Conservation (phyloP, 1,284 basidiomycete species). For the Hymenochaete sp. region DNA sequence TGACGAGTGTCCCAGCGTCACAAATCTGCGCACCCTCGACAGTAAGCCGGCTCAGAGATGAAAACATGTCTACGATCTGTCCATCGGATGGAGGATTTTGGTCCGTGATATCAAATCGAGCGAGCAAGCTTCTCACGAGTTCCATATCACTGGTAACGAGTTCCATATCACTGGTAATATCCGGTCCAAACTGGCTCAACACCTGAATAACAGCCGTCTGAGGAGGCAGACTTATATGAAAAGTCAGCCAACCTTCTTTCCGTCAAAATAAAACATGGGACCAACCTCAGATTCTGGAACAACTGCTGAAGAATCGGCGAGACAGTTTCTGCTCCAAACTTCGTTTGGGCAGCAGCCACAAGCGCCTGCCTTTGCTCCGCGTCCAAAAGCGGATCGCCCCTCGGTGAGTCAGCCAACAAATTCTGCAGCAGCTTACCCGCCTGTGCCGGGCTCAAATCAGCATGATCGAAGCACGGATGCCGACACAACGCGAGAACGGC, state of each 20-base stretch:
- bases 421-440: constrained; percentile 73
- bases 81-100: constrained; percentile 57
- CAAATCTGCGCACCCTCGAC: constrained; percentile 62
- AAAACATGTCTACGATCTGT: constrained; percentile 62
- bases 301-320: constrained; percentile 43
- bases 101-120: constrained; percentile 65
- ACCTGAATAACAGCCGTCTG: constrained; percentile 63
- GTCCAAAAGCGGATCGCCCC: constrained; percentile 62
- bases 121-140: constrained; percentile 55
- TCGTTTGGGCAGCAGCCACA: constrained; percentile 62
- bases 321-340: constrained; percentile 56
- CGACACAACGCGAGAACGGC: constrained; percentile 65
- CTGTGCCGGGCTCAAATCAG: constrained; percentile 66
- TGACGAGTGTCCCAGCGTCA: constrained; percentile 71
- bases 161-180: constrained; percentile 66
- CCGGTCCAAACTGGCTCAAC: constrained; percentile 65
- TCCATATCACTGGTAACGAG: constrained; percentile 65
- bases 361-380: constrained; percentile 61
- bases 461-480: constrained; percentile 70
- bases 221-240: constrained; percentile 46
- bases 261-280: constrained; percentile 20
- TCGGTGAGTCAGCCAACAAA: constrained; percentile 51
- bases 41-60: constrained; percentile 55
- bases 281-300: constrained; percentile 41
- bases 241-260: not conserved